These are phyloP conservation scores for Fremontodendron californicum DNA, from an alignment of 345 rosid genomes.

Conservation along the genomic window DNA sequence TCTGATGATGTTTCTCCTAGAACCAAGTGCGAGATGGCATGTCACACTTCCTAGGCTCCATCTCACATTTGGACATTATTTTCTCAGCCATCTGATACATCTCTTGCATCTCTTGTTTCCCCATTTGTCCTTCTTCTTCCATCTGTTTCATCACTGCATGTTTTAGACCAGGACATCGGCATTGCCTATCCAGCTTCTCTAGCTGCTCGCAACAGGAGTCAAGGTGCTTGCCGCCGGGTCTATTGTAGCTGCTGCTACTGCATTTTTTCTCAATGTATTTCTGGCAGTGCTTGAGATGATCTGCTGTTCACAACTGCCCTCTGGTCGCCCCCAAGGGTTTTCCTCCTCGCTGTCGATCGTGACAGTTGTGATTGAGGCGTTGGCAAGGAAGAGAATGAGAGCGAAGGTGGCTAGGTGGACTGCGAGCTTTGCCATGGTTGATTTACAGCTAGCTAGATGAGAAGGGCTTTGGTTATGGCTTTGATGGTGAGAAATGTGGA, in stretches of 20 bases:
- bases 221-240: not conserved
- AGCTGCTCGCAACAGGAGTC: not conserved
- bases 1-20: not conserved
- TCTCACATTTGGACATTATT: not conserved
- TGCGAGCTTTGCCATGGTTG: conserved; percentile 13
- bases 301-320: not conserved
- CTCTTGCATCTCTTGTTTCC: not conserved
- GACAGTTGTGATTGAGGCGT: conserved; percentile 2
- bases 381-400: conserved; percentile 2
- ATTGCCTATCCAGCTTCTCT: not conserved
- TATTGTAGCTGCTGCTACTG: not conserved
- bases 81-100: not conserved
- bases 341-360: not conserved
- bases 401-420: conserved; percentile 8
- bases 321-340: not conserved
- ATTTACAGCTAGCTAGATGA: no score
- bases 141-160: conserved; percentile 3
- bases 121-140: not conserved
- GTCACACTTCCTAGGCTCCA: not conserved
- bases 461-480: not conserved
- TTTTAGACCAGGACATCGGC: conserved; percentile 1
- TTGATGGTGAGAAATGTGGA: not conserved
- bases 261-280: not conserved
- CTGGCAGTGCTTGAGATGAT: not conserved
- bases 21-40: not conserved